Evolutionary conservation across 805 yeast species (phyloP).

Genomic region (Candida nitratophila): DNA sequence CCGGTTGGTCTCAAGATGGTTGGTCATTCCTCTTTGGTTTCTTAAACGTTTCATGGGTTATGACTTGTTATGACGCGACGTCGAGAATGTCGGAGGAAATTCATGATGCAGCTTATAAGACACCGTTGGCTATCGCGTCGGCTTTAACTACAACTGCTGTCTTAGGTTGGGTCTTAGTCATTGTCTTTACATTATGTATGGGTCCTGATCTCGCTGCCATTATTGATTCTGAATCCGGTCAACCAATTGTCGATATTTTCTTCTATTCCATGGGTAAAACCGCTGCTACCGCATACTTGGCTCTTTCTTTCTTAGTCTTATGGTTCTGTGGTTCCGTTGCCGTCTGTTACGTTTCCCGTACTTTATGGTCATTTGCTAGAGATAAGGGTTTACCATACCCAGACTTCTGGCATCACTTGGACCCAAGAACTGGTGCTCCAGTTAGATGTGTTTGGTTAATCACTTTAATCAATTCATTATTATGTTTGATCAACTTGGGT

Average conservation of each 20-base stretch:
- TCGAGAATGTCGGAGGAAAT: constrained; percentile 52
- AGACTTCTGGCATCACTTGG: constrained; percentile 33
- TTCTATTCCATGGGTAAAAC: constrained; percentile 43
- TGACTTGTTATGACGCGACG: constrained; percentile 50
- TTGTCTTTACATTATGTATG: constrained; percentile 41
- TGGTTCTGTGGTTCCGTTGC: constrained; percentile 50
- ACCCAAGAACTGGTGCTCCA: constrained; percentile 34
- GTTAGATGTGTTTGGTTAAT: constrained; percentile 38
- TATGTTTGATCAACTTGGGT: constrained; percentile 37
- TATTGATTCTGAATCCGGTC: constrained; percentile 32
- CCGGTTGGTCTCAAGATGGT: constrained; percentile 47
- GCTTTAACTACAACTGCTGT: constrained; percentile 44
- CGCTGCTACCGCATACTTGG: constrained; percentile 46
- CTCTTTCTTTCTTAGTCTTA: constrained; percentile 40
- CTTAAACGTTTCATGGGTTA: constrained; percentile 53
- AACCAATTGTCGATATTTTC: constrained; percentile 47
- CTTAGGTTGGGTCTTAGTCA: constrained; percentile 41
- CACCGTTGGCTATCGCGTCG: constrained; percentile 53
- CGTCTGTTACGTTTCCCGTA: constrained; percentile 42
- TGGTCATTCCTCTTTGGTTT: constrained; percentile 54
- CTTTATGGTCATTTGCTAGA: constrained; percentile 51
- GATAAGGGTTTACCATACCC: constrained; percentile 46
- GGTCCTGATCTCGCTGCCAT: constrained; percentile 30
- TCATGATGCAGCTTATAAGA: constrained; percentile 43
- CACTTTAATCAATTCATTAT: constrained; percentile 32